phyloP scores from a whole-genome alignment of 1,284 basidiomycete species.

The Ceratobasidium sp. region DNA sequence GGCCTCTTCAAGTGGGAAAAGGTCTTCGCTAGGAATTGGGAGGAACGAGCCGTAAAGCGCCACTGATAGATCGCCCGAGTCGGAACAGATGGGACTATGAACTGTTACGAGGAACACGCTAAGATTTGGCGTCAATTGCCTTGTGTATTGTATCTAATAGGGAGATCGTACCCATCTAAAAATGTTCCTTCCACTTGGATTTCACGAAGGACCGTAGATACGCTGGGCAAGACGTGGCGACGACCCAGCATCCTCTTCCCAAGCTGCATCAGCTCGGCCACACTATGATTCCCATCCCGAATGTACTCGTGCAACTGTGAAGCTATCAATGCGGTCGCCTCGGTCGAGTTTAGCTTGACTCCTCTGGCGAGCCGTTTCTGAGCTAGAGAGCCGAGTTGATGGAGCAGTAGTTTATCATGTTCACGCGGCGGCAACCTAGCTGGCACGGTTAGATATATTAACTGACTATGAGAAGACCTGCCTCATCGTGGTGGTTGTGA shows the following conservation, averaged over 20 bases:
- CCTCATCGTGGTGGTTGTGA: constrained; percentile 35
- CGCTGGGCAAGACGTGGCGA: constrained; percentile 86
- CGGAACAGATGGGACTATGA: constrained; percentile 90
- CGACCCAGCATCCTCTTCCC: constrained; percentile 90
- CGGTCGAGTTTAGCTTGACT: constrained; percentile 82
- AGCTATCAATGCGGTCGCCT: constrained; percentile 90
- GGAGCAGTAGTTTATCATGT: constrained; percentile 54
- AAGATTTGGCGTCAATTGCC: constrained; percentile 29
- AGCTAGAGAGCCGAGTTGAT: constrained; percentile 82
- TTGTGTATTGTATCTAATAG: not conserved
- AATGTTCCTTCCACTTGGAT: constrained; percentile 96
- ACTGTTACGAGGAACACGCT: constrained; percentile 95
- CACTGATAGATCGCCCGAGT: constrained; percentile 75
- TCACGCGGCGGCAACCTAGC: constrained; percentile 44
- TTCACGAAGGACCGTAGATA: constrained; percentile 72
- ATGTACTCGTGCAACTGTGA: constrained; percentile 92
- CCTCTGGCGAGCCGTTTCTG: constrained; percentile 95
- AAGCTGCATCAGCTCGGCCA: constrained; percentile 90
- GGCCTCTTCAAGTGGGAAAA: constrained; percentile 66
- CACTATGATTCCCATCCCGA: constrained; percentile 87
- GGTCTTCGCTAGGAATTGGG: constrained; percentile 72
- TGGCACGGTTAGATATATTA: not conserved
- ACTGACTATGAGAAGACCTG: not conserved
- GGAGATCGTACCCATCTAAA: constrained; percentile 68
- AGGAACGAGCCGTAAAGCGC: constrained; percentile 95